phyloP scores from a whole-genome alignment of 1,284 basidiomycete species.

The Moesziomyces antarcticus region DNA sequence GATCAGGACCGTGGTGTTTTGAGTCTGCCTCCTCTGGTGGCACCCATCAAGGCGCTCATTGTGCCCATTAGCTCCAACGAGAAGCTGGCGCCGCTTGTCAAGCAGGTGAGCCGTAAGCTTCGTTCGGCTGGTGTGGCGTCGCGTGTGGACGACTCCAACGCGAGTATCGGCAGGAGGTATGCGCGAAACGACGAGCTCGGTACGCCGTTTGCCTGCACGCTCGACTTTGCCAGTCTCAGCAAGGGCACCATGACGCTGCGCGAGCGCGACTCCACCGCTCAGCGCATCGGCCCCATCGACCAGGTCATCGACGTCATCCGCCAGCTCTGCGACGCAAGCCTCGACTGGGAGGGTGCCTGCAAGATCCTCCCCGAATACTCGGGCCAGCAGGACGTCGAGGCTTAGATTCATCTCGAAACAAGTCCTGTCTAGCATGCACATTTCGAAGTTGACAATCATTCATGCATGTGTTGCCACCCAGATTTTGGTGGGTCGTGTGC shows the following conservation, averaged over 20 bases:
- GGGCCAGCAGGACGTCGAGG: slow-evolving; percentile 77
- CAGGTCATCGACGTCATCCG: slow-evolving; percentile 83
- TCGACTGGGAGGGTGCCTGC: slow-evolving; percentile 82
- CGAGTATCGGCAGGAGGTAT: slow-evolving; percentile 95
- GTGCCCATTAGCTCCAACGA: slow-evolving; percentile 91
- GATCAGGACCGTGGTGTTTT: slow-evolving; percentile 74
- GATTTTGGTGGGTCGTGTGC: no score
- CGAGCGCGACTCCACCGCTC: slow-evolving; percentile 92
- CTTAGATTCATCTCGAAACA: slow-evolving; percentile 2
- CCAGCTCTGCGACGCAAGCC: slow-evolving; percentile 64
- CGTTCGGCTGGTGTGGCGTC: slow-evolving; percentile 88
- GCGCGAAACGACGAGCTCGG: slow-evolving; percentile 98
- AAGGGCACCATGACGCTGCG: slow-evolving; percentile 67
- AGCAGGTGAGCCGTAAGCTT: slow-evolving; percentile 87
- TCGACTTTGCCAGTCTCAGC: slow-evolving; percentile 92
- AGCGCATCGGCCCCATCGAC: slow-evolving; percentile 91
- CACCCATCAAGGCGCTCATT: slow-evolving; percentile 95
- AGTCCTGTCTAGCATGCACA: no score
- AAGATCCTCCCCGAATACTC: slow-evolving; percentile 81
- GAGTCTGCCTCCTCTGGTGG: slow-evolving; percentile 87
- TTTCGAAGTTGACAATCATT: no score
- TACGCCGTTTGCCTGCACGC: slow-evolving; percentile 93
- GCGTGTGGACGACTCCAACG: slow-evolving; percentile 93
- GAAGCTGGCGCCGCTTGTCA: slow-evolving; percentile 84
- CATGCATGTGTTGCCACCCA: no score